Base-by-base conservation (phyloP, 2,329 filamentous ascomycete species). In the Trichoderma gracile region DNA sequence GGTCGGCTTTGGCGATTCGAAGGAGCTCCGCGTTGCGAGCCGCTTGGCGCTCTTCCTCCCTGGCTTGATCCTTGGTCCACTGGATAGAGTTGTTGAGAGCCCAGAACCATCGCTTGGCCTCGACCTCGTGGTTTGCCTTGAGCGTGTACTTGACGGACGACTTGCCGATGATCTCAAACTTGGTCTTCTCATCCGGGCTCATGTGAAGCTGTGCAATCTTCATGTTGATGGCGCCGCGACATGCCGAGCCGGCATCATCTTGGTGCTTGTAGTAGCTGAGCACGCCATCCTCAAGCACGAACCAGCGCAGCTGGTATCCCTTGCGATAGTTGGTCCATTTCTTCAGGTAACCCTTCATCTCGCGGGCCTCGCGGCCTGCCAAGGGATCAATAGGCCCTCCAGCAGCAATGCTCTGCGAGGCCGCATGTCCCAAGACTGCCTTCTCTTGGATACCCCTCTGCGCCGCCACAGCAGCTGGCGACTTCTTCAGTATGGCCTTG, bases 241-340 rank as follows among this genome's bases (percentile, higher is more conserved):
- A 99, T 63, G 95, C 95, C 59, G 93, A 96, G 25, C 93, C 95
- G 38, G 93, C 92, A 75, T 99, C 95, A 74, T 99, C 95, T 78
- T 99, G 95, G 76, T 98, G 92, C 79, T 99, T 99, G 81, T 98
- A 99, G 79, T 99, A 99, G 77, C 95, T 98, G 69, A 99, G 78
- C 14, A 99, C 94, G 14, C 95, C 95, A 74, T 99, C 95, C 75
- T 99, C 95, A 9, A 99, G 85, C 15, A 98, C 95, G 74, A 99
- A 99, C 93, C 94, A 99, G 66, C 95, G 85, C 68, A 99, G 78
- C 79, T 99, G 97, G 79, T 97, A 99, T 9, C 95, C 95, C 74
- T 91, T 93, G 23, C 94, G 93, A 75, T 99, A 99, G 75, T 99
- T 99, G 54, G 95, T 99, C 95, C 95, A 99, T 77, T 99, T 99